Evolutionary conservation across 352 stramenopile species (phyloP).

Genomic region (Globisporangium carolinianum): DNA sequence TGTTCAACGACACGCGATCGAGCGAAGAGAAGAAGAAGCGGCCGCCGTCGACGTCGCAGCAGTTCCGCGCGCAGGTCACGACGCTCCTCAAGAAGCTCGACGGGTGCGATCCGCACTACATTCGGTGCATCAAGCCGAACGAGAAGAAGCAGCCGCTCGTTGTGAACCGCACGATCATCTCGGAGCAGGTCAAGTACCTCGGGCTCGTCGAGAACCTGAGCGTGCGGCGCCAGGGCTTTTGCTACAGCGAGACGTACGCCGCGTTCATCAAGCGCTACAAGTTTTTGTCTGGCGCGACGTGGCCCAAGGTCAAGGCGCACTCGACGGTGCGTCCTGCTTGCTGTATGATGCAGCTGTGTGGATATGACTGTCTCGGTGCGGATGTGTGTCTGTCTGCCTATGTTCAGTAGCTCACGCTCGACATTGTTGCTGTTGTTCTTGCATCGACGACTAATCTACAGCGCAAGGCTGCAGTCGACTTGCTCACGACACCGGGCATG

Average conservation of each 20-base stretch:
- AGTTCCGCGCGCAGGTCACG: slow-evolving; percentile 75
- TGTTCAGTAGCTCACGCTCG: too few species aligned
- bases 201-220: slow-evolving; percentile 79
- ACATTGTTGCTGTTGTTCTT: too few species aligned
- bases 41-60: slow-evolving; percentile 73
- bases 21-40: slow-evolving; percentile 81
- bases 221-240: slow-evolving; percentile 80
- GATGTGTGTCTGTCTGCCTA: not conserved
- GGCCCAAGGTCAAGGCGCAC: slow-evolving; percentile 52
- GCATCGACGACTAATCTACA: slow-evolving; percentile 4
- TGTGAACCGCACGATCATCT: slow-evolving; percentile 59
- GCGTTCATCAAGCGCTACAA: slow-evolving; percentile 83
- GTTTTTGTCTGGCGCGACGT: slow-evolving; percentile 76
- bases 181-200: slow-evolving; percentile 75
- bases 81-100: slow-evolving; percentile 82
- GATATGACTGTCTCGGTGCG: not conserved
- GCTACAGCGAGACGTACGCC: slow-evolving; percentile 75
- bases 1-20: slow-evolving; percentile 78
- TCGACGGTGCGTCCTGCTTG: slow-evolving; percentile 24
- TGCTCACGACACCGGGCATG: slow-evolving; percentile 58
- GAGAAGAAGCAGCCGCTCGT: slow-evolving; percentile 75
- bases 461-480: slow-evolving; percentile 63
- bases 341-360: not conserved
- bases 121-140: slow-evolving; percentile 89
- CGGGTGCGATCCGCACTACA: slow-evolving; percentile 87